These are phyloP conservation scores for Kurtzmaniella quercitrusa DNA, from an alignment of 1,139 yeast genomes.

Conservation along the genomic window DNA sequence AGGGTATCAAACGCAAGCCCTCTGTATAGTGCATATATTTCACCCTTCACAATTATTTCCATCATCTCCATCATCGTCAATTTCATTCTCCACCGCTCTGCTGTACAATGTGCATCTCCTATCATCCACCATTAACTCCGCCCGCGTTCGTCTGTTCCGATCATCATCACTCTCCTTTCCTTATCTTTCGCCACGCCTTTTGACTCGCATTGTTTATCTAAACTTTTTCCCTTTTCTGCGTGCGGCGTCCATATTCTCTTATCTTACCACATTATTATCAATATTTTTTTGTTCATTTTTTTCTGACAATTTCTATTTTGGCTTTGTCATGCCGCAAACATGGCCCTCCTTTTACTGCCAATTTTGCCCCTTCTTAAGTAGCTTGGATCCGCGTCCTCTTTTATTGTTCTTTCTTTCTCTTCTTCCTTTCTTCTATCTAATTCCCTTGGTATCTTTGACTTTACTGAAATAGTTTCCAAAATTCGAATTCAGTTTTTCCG, in stretches of 20 bases:
- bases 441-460: not conserved
- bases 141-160: not conserved
- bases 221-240: not conserved
- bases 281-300: too few species aligned
- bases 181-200: not conserved
- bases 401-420: not conserved
- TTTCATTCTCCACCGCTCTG: too few species aligned
- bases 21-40: too few species aligned
- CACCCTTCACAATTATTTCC: too few species aligned
- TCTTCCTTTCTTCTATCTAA: not conserved
- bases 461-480: too few species aligned
- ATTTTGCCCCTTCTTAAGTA: not conserved
- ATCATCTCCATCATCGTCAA: too few species aligned
- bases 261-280: not conserved
- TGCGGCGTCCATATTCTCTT: not conserved
- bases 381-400: not conserved
- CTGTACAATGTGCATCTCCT: not conserved
- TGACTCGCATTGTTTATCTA: not conserved
- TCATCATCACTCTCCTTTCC: not conserved
- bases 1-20: too few species aligned
- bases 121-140: not conserved
- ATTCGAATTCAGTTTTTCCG: too few species aligned
- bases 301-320: not conserved
- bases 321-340: not conserved
- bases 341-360: not conserved